Conservation (phyloP, 31 red algal species). For the Odonthalia washingtoniensis region DNA sequence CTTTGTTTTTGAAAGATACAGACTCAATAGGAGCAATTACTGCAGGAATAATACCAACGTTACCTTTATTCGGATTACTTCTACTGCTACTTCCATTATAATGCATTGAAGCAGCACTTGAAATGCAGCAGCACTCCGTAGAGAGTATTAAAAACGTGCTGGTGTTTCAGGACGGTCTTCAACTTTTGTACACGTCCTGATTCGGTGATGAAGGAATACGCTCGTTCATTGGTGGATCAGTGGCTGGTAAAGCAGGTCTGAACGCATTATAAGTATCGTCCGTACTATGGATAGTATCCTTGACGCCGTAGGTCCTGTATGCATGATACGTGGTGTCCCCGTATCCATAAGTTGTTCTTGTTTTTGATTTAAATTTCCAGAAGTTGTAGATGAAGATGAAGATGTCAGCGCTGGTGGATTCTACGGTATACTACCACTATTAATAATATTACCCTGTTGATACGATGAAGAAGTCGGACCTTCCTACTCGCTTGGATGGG, state of each 20-base stretch:
- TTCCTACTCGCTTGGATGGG: too few species aligned
- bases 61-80: too few species aligned
- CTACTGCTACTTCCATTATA: too few species aligned
- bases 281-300: too few species aligned
- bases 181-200: too few species aligned
- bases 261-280: constrained; percentile 27
- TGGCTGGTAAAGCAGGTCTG: constrained; percentile 37
- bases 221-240: constrained; percentile 16
- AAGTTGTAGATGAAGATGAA: background rate
- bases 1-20: too few species aligned
- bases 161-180: constrained; percentile 70
- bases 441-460: background rate
- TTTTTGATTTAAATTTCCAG: background rate
- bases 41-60: too few species aligned
- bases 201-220: constrained; percentile 57
- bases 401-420: too few species aligned
- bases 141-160: constrained; percentile 39
- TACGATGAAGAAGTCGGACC: background rate
- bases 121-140: constrained; percentile 49
- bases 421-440: background rate
- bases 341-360: constrained; percentile 28
- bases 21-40: too few species aligned
- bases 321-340: constrained; percentile 33
- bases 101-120: constrained; percentile 36
- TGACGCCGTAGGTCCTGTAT: constrained; percentile 12